Evolutionary conservation across 2,329 filamentous ascomycete genomes (phyloP).

Genomic region (Endocalyx cinctus): DNA sequence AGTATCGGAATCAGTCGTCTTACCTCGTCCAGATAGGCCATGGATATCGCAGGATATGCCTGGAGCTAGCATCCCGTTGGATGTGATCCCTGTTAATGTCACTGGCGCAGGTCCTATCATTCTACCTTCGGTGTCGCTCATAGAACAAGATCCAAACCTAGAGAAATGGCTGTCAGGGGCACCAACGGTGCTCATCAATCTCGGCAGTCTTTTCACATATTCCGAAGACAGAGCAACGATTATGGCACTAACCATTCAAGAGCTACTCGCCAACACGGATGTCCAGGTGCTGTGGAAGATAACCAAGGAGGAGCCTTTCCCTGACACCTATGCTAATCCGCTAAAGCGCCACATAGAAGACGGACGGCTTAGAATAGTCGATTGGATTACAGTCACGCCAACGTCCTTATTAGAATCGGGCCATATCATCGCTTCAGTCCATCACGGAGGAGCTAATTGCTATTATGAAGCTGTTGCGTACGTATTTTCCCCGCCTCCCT

Average conservation of each 20-base stretch:
- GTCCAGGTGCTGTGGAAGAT: constrained; percentile 31
- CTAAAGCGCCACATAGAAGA: neutral
- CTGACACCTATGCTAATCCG: neutral
- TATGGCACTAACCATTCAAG: constrained; percentile 23
- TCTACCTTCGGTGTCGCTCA: constrained; percentile 11
- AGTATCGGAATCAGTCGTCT: constrained; percentile 10
- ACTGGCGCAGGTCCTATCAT: constrained; percentile 18
- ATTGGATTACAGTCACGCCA: neutral
- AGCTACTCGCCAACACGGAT: constrained; percentile 14
- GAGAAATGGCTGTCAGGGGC: constrained; percentile 14
- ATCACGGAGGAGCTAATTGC: constrained; percentile 7
- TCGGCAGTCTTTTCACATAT: constrained; percentile 19
- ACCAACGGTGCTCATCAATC: constrained; percentile 22
- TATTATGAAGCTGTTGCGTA: constrained; percentile 8
- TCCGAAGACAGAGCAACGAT: constrained; percentile 14
- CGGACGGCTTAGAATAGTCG: neutral
- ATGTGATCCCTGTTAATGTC: constrained; percentile 15
- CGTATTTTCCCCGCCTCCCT: neutral
- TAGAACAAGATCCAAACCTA: constrained; percentile 21
- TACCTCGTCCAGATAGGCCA: neutral
- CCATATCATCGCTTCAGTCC: constrained; percentile 3
- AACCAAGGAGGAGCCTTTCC: neutral
- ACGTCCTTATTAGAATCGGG: constrained; percentile 3
- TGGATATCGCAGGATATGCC: constrained; percentile 20
- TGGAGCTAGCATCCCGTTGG: constrained; percentile 20